Conservation (phyloP, 164 flowering plant species). For the Dillenia suffruticosa region DNA sequence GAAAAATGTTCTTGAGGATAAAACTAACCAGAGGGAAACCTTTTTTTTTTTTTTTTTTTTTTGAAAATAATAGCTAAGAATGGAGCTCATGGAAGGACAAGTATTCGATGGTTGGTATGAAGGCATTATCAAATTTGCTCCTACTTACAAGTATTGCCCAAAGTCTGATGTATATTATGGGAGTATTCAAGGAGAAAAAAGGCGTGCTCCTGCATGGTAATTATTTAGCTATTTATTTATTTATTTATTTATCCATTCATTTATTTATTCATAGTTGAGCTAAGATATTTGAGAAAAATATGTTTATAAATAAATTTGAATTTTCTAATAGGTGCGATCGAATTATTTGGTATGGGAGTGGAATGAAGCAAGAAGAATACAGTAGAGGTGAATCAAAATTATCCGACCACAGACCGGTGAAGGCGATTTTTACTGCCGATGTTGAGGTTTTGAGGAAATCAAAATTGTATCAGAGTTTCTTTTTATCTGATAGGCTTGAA, state of each 20-base stretch:
- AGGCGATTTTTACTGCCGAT: slow-evolving; percentile 25
- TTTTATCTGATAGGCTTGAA: slow-evolving; percentile 39
- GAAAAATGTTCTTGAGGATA: no score
- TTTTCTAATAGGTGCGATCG: slow-evolving; percentile 28
- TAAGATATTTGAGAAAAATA: no score
- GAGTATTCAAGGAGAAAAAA: slow-evolving; percentile 28
- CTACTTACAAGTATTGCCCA: slow-evolving; percentile 56
- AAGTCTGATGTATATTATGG: slow-evolving; percentile 53
- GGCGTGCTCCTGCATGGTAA: slow-evolving; percentile 70
- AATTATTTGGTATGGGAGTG: slow-evolving; percentile 33
- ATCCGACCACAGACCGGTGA: slow-evolving; percentile 37
- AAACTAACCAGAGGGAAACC: no score
- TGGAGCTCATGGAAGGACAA: slow-evolving; percentile 52
- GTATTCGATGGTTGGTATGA: slow-evolving; percentile 62
- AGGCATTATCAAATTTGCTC: slow-evolving; percentile 48
- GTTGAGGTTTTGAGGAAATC: slow-evolving; percentile 16
- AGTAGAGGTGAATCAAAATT: slow-evolving; percentile 21
- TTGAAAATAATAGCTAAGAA: slow-evolving; percentile 33
- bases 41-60: no score
- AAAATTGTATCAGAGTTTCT: slow-evolving; percentile 20
- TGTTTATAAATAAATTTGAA: no score
- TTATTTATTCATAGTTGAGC: no score
- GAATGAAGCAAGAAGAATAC: slow-evolving; percentile 24
- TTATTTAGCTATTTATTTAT: background rate
- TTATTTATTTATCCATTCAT: no score